Evolutionary conservation across 257 asterid genomes (phyloP), one percentile per base, ranked within the genome.

Genomic region (Solanum appendiculatum): DNA sequence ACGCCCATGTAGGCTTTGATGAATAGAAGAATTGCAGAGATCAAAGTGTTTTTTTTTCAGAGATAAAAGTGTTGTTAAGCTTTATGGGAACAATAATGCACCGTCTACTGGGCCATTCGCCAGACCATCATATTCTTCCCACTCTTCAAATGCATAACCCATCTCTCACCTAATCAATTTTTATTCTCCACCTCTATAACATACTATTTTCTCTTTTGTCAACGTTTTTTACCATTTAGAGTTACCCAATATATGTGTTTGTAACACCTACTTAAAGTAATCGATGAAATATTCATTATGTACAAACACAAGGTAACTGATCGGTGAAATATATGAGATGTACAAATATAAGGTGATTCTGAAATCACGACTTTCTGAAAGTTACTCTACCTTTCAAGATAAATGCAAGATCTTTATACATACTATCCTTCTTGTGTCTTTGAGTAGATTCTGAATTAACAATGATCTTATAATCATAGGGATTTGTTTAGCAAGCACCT

Each of bases 251-350:
- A 5, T 2, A 2, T 2, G 5, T 12, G 18, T 0, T 64, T 5
- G 3, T 1, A 1, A 70, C 0, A 68, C 0, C 0, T 3, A 15
- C 1, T 15, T 2, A 2, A 25, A 5, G 4, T 27, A 2, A 3
- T 31, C 1, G 3, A 10, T 69, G 1, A 69, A 31, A 69, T 69
- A 31, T 69, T 31, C 2, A 4, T 15, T 1, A 7, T 12, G 25
- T 23, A 44, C 9, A 34, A 2, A 34, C n/a, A n/a, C 0, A 46
- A 46, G 54, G 54, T 46, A 20, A 46, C 7, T 0, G 7, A 46
- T 46, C 20, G 39, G 11, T 66, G 21, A 66, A 66, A 29, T 29
- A 29, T 29, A 27, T 2, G 9, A 29, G 0, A 6, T 23, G 0
- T 23, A 60, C 9, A 34, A 2, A 34, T n/a, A n/a, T n/a, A n/a